These are phyloP conservation scores for Botryotinia globosa DNA, from an alignment of 2,329 filamentous ascomycete genomes.

Conservation along the genomic window DNA sequence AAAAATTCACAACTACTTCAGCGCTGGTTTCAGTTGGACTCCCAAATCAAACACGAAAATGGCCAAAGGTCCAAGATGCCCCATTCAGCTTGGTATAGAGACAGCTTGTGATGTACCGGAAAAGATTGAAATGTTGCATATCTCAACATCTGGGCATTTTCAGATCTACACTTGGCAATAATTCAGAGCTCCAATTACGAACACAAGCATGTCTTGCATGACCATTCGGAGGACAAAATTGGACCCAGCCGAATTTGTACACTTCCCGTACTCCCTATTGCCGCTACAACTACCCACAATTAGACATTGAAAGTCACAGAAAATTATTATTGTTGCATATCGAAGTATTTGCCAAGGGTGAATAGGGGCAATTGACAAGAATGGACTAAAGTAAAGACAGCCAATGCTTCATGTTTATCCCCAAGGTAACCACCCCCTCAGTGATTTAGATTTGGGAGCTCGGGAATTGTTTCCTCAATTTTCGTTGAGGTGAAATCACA, in stretches of 20 bases:
- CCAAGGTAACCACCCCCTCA: background rate
- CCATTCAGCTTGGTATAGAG: background rate
- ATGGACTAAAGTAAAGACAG: background rate
- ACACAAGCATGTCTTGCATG: background rate
- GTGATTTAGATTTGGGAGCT: background rate
- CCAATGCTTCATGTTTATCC: background rate
- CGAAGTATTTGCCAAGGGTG: background rate
- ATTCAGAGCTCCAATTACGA: background rate
- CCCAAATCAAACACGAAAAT: background rate
- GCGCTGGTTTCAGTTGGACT: background rate
- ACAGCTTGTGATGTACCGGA: background rate
- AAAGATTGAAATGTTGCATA: conserved; percentile 8
- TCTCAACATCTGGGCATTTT: conserved; percentile 6
- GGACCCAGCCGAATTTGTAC: background rate
- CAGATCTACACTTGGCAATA: background rate
- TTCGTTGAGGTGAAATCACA: conserved; percentile 3
- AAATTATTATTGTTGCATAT: background rate
- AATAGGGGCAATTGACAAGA: background rate
- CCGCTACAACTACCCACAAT: background rate
- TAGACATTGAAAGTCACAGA: background rate
- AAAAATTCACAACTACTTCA: background rate
- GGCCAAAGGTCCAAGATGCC: background rate
- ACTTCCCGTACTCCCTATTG: background rate
- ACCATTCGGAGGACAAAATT: background rate
- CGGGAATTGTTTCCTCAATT: background rate